Evolutionary conservation across 2,329 filamentous ascomycete species (phyloP), one percentile per base, ranked within the genome.

Genomic region (Alternaria viburni): DNA sequence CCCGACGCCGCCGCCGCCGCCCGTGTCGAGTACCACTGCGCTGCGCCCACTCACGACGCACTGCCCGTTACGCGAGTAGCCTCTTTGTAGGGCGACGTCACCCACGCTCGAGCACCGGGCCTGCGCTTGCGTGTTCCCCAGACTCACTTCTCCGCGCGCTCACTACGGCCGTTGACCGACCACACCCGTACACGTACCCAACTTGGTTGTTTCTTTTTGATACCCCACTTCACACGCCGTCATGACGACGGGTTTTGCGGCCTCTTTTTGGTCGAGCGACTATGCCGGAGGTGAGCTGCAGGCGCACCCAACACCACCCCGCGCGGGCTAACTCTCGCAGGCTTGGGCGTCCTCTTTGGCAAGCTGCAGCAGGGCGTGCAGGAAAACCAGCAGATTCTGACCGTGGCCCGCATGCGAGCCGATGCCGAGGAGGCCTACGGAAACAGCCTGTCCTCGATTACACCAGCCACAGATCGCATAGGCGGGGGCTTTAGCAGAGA

Each of bases 191-290:
- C 44, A 21, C n/a, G 52, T n/a, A 44, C 54, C 66, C 55, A 36
- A 64, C 30, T 41, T 36, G 8, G 19, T 23, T 45, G 62, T 59
- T 57, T 61, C 19, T 49, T 62, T 60, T 57, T 50, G 57, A 61
- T 47, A 26, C 65, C 50, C 49, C 59, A 26, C 66, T 25, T 52
- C 28, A 36, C 36, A 60, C 66, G 67, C 66, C 68, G 69, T 57
- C 52, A 79, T 79, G 76, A 68, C 75, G 55, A 70, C 77, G 30
- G 78, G 92, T 75, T 98, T 99, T 83, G 90, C 93, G 72, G 93
- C 95, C 83, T 97, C 94, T 54, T 98, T 99, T 84, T 99, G 96
- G 96, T 97, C 96, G 66, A 89, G 89, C 79, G 96, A 99, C 87
- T 98, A 98, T 86, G 95, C 95, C 79, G 93, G 92, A 85, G 94